Evolutionary conservation across 352 stramenopile species (phyloP), one percentile per base, ranked within the genome.

Genomic region (Globisporangium alternatum): DNA sequence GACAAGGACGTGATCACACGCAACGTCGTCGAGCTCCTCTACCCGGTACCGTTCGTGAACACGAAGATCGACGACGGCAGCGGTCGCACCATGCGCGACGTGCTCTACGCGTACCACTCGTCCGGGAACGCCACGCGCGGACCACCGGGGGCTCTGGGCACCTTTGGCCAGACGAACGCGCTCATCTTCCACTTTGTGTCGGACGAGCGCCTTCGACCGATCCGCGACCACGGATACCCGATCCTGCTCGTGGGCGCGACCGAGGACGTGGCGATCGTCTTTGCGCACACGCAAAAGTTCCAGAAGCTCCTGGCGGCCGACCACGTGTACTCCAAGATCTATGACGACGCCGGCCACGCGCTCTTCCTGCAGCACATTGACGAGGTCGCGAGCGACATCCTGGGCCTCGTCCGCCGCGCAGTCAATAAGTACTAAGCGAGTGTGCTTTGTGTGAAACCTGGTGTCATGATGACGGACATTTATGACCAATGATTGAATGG

Each of bases 281-380:
- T 73, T 12, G 68, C 65, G 9, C 67, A 83, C 56, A 62, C 62
- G n/a, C 60, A 80, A 22, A 72, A 75, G 37, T 75, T 79, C 47
- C 45, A 71, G n/a, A 37, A 76, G 33, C 41, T 67, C 7, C 66
- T 86, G 28, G 56, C 54, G 2, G 77, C 58, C n/a, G 67, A 80
- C 31, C 71, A 81, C 57, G 80, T 77, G 4, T 59, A 72, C 13
- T 71, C 72, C 9, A 55, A 80, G 52, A 55, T 87, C 22, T 83
- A 80, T 37, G 66, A 81, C 4, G 65, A 77, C 53, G 70, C 74
- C 0, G 78, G 78, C 2, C 78, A 87, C 61, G 76, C 55, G 28
- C 68, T 80, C 47, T 71, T 78, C 51, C 31, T 81, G 6, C 76
- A 87, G 64, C 69, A 78, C 60, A 65, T 78, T 19, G 70, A 82